Evolutionary conservation across 768 basidiomycete genomes (phyloP).

Genomic region (Auricularia heimuer): DNA sequence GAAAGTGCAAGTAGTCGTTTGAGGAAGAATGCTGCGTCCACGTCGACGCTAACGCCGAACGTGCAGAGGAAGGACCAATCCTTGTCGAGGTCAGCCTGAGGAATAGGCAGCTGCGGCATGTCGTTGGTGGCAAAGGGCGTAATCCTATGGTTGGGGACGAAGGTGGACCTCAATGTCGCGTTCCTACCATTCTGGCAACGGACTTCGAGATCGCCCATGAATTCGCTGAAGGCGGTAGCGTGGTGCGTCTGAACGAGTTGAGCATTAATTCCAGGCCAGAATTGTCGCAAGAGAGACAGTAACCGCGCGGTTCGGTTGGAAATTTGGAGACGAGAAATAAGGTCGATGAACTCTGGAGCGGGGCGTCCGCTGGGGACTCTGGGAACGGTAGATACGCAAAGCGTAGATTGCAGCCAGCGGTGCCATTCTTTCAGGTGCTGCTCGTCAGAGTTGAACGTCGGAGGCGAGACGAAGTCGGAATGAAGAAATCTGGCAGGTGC

Average conservation of each 20-base stretch:
- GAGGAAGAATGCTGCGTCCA: constrained; percentile 12
- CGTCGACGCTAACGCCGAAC: constrained; percentile 12
- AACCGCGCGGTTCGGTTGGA: not conserved
- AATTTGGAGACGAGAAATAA: not conserved
- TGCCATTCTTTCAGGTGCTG: not conserved
- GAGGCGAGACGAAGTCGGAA: not conserved
- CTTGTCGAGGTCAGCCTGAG: constrained; percentile 9
- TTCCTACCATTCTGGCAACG: not conserved
- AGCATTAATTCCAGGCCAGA: not conserved
- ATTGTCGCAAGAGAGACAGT: not conserved
- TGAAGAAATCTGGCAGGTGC: not conserved
- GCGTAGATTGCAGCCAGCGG: not conserved
- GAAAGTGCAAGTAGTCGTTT: constrained; percentile 13
- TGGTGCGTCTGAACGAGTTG: not conserved
- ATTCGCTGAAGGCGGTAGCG: not conserved
- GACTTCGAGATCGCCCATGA: not conserved
- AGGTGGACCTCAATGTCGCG: not conserved
- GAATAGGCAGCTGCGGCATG: constrained; percentile 14
- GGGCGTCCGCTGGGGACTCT: not conserved
- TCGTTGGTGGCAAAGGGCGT: not conserved
- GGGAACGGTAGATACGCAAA: not conserved
- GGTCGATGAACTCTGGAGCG: not conserved
- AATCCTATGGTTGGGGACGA: not conserved
- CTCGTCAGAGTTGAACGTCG: not conserved
- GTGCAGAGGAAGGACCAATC: constrained; percentile 13